A percentile compares a stretch with the other conserved stretches of the same genome.
Conservation (phyloP, 306 rosid genomes). For the Sphenostylis stenocarpa region DNA sequence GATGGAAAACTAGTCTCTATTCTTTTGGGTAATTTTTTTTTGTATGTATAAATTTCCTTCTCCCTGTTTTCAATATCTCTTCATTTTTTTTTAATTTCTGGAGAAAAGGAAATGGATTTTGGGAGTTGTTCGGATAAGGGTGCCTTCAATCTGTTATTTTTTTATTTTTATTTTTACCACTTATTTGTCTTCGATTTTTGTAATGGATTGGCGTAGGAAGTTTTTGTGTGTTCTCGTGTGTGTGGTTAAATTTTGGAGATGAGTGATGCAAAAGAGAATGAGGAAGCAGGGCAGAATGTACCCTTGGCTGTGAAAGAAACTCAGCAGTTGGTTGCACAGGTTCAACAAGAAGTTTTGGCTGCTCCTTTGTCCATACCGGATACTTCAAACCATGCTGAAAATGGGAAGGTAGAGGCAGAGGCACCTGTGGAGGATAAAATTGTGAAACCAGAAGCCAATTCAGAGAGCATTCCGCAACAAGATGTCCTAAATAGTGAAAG, state of each 20-base stretch:
- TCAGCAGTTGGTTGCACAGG: constrained; percentile 27
- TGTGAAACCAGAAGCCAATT: constrained; percentile 26
- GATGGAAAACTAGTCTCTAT: not conserved
- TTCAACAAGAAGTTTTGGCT: constrained; percentile 28
- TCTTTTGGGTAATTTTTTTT: too few species aligned
- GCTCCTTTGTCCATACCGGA: constrained; percentile 28
- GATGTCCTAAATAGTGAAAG: constrained; percentile 20
- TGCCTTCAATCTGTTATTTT: not conserved
- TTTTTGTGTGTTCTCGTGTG: constrained; percentile 28
- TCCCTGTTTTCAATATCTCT: not conserved
- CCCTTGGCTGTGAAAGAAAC: constrained; percentile 37
- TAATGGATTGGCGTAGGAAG: constrained; percentile 34
- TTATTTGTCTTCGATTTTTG: constrained; percentile 1
- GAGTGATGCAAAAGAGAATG: constrained; percentile 59
- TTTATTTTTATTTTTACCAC: not conserved
- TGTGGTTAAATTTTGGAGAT: constrained; percentile 43
- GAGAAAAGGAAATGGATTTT: not conserved
- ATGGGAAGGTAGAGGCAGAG: constrained; percentile 28
- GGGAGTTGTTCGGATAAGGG: not conserved
- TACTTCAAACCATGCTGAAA: constrained; percentile 28
- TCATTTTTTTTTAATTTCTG: not conserved
- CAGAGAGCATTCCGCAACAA: constrained; percentile 22
- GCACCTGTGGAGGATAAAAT: constrained; percentile 23
- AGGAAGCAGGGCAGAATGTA: constrained; percentile 37
- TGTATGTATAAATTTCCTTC: not conserved